A percentile compares a stretch with the other conserved stretches of the same genome.
These are phyloP conservation scores for Xylaria bambusicola DNA, from an alignment of 495 filamentous ascomycete species.

Conservation along the genomic window DNA sequence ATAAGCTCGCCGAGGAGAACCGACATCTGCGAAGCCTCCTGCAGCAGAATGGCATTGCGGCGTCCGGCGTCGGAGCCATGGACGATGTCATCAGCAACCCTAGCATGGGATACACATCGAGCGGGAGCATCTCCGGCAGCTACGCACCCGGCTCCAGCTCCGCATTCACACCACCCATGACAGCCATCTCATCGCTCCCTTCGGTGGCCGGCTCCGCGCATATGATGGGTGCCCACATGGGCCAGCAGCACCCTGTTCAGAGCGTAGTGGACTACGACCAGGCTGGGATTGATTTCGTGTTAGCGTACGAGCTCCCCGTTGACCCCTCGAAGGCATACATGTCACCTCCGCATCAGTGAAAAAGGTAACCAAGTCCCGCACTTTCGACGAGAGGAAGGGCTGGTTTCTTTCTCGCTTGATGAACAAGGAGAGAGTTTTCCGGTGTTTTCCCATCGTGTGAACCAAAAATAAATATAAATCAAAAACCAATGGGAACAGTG, in stretches of 20 bases:
- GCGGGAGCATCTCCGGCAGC: constrained; percentile 61
- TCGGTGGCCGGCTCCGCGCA: constrained; percentile 38
- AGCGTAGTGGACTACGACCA: constrained; percentile 75
- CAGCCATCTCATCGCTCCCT: constrained; percentile 41
- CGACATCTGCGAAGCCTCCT: constrained; percentile 74
- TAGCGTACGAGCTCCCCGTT: constrained; percentile 72
- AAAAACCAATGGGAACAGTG: constrained; percentile 16
- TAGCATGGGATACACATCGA: constrained; percentile 52
- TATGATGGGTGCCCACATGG: constrained; percentile 40
- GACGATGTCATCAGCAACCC: constrained; percentile 50
- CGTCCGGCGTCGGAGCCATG: constrained; percentile 33
- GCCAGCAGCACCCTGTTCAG: constrained; percentile 41
- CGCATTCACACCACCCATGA: constrained; percentile 45
- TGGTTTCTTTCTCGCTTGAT: constrained; percentile 26
- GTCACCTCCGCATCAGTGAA: constrained; percentile 62
- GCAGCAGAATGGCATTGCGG: constrained; percentile 66
- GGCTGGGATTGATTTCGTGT: constrained; percentile 91
- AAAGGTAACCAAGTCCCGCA: constrained; percentile 65
- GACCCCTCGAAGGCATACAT: constrained; percentile 61
- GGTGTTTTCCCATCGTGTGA: constrained; percentile 11
- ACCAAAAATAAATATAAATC: not conserved
- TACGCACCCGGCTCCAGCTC: constrained; percentile 44
- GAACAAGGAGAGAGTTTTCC: constrained; percentile 29
- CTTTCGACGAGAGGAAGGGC: constrained; percentile 46
- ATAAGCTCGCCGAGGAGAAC: constrained; percentile 71